Base-by-base conservation (phyloP, 352 stramenopile genomes). In the Elongisporangium anandrum region DNA sequence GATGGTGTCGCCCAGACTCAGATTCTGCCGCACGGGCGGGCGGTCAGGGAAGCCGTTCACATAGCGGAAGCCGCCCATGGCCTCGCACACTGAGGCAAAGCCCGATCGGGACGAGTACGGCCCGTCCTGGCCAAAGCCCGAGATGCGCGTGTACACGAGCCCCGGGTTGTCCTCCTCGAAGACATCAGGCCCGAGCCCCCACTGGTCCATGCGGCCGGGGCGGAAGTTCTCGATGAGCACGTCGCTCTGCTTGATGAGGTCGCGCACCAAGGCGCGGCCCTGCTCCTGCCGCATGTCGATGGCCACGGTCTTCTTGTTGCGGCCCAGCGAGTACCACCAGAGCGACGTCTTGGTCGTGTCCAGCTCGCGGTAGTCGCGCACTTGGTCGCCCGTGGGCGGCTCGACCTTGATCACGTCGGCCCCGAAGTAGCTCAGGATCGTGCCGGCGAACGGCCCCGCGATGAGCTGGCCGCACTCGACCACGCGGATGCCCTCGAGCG, bases 321-420 rank as follows among this genome's bases (percentile, higher is more conserved):
- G 82, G 17, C 85, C 86, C 16, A 96, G 73, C 17, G 87, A 96
- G 65, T 93, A 90, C 87, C 87, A 96, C 87, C 87, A 96, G 53
- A 93, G 63, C 47, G 88, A 94, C 26, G 86, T 96, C 60, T 80
- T 76, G 52, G 69, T 83, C 21, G 65, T 57, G 59, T 95, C 85
- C 39, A 95, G 64, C 56, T 88, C 68, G 34, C 87, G 83, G 60
- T 89, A 94, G 61, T 84, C 77, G 26, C 88, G 86, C 60, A 95
- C 68, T 54, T 94, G 85, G 55, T 96, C 88, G 12, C 88, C 88
- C 15, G 74, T 90, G 4, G 84, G 88, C 10, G 86, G 85, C 65
- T 96, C 88, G 38, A 96, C 83, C 57, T 96, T 96, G 77, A 96
- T 96, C 51, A 96, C 87, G 67, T 96, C 87, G 4, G 88, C 88